Conservation (phyloP, 2,329 filamentous ascomycete genomes). For the Colletotrichum sp. region DNA sequence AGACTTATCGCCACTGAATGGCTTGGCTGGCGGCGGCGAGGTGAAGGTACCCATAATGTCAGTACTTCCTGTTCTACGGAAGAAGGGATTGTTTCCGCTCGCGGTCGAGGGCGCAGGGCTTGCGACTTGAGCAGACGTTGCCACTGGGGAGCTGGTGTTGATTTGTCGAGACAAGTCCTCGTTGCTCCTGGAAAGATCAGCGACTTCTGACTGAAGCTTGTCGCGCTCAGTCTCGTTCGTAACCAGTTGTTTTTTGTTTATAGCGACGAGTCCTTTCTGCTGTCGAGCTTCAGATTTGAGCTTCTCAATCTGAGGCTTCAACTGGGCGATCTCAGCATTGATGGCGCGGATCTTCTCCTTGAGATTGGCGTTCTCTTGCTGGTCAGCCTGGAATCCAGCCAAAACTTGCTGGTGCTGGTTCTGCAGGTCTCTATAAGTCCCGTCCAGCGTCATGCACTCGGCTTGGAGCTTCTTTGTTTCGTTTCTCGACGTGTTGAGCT, state of each 20-base stretch:
- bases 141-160: conserved; percentile 54
- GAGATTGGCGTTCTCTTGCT: conserved; percentile 83
- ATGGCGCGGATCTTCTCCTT: conserved; percentile 87
- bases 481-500: conserved; percentile 74
- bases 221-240: conserved; percentile 90
- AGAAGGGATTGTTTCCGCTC: conserved; percentile 94
- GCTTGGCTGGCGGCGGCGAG: conserved; percentile 47
- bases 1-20: conserved; percentile 64
- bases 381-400: conserved; percentile 79
- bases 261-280: conserved; percentile 94
- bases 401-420: conserved; percentile 80
- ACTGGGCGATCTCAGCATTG: conserved; percentile 80
- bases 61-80: conserved; percentile 71
- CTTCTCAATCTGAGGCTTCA: conserved; percentile 93
- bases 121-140: conserved; percentile 55
- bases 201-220: conserved; percentile 81
- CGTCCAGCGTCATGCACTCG: conserved; percentile 84
- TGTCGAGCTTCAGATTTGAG: conserved; percentile 89
- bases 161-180: conserved; percentile 62
- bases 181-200: conserved; percentile 67
- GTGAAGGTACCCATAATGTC: conserved; percentile 62
- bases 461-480: conserved; percentile 86
- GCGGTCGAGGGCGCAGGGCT: conserved; percentile 73
- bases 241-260: conserved; percentile 96
- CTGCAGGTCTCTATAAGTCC: conserved; percentile 79